Percentiles rank a stretch among this genome's conserved stretches.
phyloP scores from a whole-genome alignment of 1,284 basidiomycete genomes.

The Thelephora terrestris region DNA sequence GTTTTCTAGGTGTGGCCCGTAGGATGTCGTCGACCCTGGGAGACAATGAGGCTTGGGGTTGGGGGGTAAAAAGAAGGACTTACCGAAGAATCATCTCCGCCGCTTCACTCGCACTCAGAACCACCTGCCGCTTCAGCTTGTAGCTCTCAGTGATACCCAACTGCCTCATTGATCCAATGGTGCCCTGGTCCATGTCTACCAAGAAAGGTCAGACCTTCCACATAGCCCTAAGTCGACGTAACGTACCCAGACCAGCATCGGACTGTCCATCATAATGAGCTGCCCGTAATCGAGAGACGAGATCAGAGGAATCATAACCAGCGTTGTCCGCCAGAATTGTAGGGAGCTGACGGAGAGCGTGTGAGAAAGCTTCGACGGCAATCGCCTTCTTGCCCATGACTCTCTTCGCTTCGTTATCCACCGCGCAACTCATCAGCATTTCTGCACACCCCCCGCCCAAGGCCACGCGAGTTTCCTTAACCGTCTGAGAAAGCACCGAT shows the following conservation, averaged over 20 bases:
- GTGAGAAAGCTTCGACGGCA: conserved; percentile 86
- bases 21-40: conserved; percentile 60
- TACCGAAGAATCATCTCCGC: conserved; percentile 97
- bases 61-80: conserved; percentile 22
- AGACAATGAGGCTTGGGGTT: conserved; percentile 7
- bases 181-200: conserved; percentile 80
- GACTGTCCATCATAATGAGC: conserved; percentile 87
- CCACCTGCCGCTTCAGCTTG: conserved; percentile 94
- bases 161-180: conserved; percentile 80
- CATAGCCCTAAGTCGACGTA: neutral
- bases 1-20: conserved; percentile 51
- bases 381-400: conserved; percentile 94
- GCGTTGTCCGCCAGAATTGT: conserved; percentile 98
- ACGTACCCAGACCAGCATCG: conserved; percentile 80
- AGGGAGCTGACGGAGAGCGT: conserved; percentile 89
- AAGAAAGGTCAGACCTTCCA: neutral
- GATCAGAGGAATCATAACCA: conserved; percentile 93
- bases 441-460: conserved; percentile 97
- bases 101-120: conserved; percentile 91
- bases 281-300: conserved; percentile 84
- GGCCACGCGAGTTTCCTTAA: conserved; percentile 91
- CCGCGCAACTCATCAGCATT: conserved; percentile 94
- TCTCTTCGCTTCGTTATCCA: conserved; percentile 80
- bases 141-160: conserved; percentile 93
- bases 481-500: conserved; percentile 94